Conservation (phyloP, 2,329 filamentous ascomycete species). For the Scedosporium dehoogii region DNA sequence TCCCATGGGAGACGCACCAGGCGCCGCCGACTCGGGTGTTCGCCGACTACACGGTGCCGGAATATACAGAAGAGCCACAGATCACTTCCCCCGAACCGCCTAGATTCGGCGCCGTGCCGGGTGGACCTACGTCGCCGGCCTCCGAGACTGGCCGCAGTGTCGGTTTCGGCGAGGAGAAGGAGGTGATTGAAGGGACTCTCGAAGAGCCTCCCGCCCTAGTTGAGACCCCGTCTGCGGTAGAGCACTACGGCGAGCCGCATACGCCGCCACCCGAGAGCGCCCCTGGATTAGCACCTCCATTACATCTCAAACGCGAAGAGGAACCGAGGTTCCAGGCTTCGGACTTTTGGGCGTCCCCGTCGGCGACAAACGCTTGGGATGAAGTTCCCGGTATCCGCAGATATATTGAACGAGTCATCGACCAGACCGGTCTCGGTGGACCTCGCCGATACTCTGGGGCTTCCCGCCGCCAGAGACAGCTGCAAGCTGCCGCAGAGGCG, state of each 20-base stretch:
- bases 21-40: constrained; percentile 58
- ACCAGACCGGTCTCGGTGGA: constrained; percentile 32
- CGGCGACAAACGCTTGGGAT: constrained; percentile 73
- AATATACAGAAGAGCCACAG: not conserved
- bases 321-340: constrained; percentile 63
- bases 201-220: not conserved
- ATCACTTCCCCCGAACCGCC: not conserved
- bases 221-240: constrained; percentile 14
- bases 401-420: constrained; percentile 72
- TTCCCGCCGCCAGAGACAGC: not conserved
- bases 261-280: constrained; percentile 25
- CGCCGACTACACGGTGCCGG: constrained; percentile 5
- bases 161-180: not conserved
- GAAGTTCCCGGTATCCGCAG: constrained; percentile 77
- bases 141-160: not conserved
- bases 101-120: not conserved
- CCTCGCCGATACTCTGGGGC: constrained; percentile 13
- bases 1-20: constrained; percentile 77
- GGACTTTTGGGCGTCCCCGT: constrained; percentile 12
- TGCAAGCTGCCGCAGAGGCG: not conserved
- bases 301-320: constrained; percentile 23
- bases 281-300: constrained; percentile 35
- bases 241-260: constrained; percentile 29
- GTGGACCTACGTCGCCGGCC: not conserved
- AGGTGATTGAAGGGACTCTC: not conserved